Evolutionary conservation across 345 rosid genomes (phyloP).

Genomic region (Heritiera littoralis): DNA sequence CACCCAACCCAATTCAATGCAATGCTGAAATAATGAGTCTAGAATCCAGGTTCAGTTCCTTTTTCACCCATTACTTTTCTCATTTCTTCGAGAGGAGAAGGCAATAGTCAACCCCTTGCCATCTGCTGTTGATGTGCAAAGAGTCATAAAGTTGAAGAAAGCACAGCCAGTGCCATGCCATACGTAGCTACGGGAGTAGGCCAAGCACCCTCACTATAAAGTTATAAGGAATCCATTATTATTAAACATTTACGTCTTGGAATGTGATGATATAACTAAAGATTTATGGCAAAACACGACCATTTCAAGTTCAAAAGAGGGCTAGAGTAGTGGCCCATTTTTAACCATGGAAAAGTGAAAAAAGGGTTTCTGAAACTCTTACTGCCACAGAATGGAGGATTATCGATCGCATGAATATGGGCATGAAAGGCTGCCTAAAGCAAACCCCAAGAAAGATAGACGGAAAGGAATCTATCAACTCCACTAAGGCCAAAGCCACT

Average conservation of each 20-base stretch:
- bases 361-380: not conserved
- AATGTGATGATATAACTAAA: not conserved
- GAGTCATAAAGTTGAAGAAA: not conserved
- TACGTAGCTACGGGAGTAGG: not conserved
- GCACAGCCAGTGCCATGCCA: not conserved
- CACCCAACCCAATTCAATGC: not conserved
- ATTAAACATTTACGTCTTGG: not conserved
- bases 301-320: not conserved
- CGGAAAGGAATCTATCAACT: conserved; percentile 26
- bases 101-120: not conserved
- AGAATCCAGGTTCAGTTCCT: not conserved
- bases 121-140: not conserved
- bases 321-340: not conserved
- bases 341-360: not conserved
- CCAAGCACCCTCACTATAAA: too few relatives aligned
- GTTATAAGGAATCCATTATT: too few relatives aligned
- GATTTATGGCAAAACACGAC: not conserved
- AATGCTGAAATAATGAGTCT: not conserved
- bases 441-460: not conserved
- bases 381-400: conserved; percentile 12
- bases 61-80: too few relatives aligned
- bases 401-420: conserved; percentile 19
- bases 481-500: not conserved
- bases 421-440: conserved; percentile 25
- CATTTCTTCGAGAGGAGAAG: not conserved